Conservation (phyloP, 805 yeast species). For the Yamadazyma olivae region DNA sequence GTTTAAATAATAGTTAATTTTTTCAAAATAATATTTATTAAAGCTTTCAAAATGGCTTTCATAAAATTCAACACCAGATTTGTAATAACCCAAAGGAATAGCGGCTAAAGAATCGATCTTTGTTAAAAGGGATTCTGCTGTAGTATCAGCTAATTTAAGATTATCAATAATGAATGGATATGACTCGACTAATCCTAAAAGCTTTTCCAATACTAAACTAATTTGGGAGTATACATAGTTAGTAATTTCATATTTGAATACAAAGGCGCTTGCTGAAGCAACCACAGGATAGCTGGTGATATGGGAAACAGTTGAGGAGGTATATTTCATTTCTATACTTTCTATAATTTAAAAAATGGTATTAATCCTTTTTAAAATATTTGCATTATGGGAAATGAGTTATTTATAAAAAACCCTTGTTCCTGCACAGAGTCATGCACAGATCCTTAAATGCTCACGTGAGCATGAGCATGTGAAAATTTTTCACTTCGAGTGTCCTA, state of each 20-base stretch:
- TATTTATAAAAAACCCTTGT: too few species aligned
- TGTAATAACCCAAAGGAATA: constrained; percentile 6
- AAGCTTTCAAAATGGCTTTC: constrained; percentile 2
- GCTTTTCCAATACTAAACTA: constrained; percentile 17
- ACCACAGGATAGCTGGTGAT: constrained; percentile 14
- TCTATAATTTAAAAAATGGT: too few species aligned
- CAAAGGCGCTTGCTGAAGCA: background rate
- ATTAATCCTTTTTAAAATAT: too few species aligned
- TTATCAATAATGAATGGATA: constrained; percentile 16
- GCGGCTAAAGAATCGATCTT: constrained; percentile 17
- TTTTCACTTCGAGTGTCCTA: too few species aligned
- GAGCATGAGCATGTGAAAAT: too few species aligned
- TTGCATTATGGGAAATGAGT: too few species aligned
- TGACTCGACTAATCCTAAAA: constrained; percentile 20
- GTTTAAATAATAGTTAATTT: constrained; percentile 21
- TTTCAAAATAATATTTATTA: constrained; percentile 8
- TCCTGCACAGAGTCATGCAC: too few species aligned
- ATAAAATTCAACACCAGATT: constrained; percentile 3
- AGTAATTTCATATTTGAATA: constrained; percentile 16
- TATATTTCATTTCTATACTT: too few species aligned
- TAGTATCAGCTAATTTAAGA: constrained; percentile 20
- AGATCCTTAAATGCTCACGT: too few species aligned
- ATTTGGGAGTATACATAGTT: constrained; percentile 21
- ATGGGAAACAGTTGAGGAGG: constrained; percentile 32
- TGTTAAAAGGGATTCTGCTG: constrained; percentile 20